Evolutionary conservation across 2,329 filamentous ascomycete genomes (phyloP), one percentile per base, ranked within the genome.

Genomic region (Paramyrothecium sp.): DNA sequence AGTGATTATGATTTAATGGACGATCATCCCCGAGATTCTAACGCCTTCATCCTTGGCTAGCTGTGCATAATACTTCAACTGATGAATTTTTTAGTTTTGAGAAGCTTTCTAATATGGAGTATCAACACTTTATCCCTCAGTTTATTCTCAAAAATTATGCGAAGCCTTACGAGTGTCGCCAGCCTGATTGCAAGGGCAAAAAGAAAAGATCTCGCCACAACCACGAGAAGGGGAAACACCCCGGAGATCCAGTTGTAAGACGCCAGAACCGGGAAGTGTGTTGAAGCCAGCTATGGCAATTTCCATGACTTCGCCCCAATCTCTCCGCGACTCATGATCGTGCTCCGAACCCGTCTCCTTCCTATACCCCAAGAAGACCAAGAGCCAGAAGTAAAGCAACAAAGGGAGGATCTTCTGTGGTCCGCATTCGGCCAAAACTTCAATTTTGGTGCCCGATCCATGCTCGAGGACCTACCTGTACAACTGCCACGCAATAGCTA

Each of bases 291-390:
- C 11, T 61, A 63, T 54, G 56, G 53, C 2, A 53, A n/a, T 8
- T 64, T 69, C 30, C 68, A 71, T 26, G 66, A 69, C 17, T 71
- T 70, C 41, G 65, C 68, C 2, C 66, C 68, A 1, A 51, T 71
- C 3, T 63, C 68, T 1, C 68, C 66, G 1, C 61, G 61, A 13
- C 34, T 71, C 21, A 69, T 71, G 60, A 58, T 71, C n/a, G 59
- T 71, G 1, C 47, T 71, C 13, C 62, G 68, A 8, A 63, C 54
- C 22, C 34, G 17, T 19, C 0, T 60, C 0, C 54, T 69, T 10
- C 66, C 67, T 0, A 34, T 59, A 3, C 61, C 63, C 2, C 59
- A 61, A 34, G 67, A 69, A 51, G 65, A 68, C 30, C 21, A 16
- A 0, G 34, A 60, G 44, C 58, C 53, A 12, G 2, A 51, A 12